Conservation (phyloP, 495 filamentous ascomycete species). For the Neurospora terricola region DNA sequence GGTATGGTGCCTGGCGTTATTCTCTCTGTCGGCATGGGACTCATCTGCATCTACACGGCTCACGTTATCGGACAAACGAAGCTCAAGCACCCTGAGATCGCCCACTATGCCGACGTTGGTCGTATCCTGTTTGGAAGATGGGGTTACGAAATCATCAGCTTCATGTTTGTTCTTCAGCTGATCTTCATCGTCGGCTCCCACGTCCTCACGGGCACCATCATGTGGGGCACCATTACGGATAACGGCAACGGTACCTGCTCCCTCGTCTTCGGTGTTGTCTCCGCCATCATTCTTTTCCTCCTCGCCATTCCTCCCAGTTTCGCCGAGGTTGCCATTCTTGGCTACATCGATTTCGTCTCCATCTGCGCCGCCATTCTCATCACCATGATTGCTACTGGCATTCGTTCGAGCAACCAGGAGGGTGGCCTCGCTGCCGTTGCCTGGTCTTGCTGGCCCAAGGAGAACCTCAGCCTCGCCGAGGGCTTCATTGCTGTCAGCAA, state of each 20-base stretch:
- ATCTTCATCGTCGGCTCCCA: constrained; percentile 71
- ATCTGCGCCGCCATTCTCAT: constrained; percentile 56
- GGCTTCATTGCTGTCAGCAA: constrained; percentile 60
- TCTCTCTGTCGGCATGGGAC: constrained; percentile 49
- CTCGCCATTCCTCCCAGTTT: constrained; percentile 51
- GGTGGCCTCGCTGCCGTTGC: constrained; percentile 24
- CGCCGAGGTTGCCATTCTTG: constrained; percentile 48
- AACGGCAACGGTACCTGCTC: constrained; percentile 57
- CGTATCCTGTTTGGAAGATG: constrained; percentile 52
- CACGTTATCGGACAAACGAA: constrained; percentile 75
- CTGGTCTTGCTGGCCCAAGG: constrained; percentile 37
- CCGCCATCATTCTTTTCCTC: constrained; percentile 50
- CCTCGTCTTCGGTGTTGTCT: constrained; percentile 56
- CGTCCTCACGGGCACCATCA: constrained; percentile 62
- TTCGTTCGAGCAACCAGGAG: constrained; percentile 30
- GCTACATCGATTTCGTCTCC: constrained; percentile 51
- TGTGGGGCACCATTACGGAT: constrained; percentile 54
- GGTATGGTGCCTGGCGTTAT: constrained; percentile 51
- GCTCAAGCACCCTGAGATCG: constrained; percentile 56
- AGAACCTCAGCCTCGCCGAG: constrained; percentile 26
- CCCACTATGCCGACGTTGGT: constrained; percentile 63
- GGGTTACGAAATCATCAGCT: constrained; percentile 55
- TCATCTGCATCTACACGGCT: constrained; percentile 65
- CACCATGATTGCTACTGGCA: constrained; percentile 56
- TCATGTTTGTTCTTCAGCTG: constrained; percentile 56